Percentiles rank a stretch among this genome's conserved stretches.
Evolutionary conservation across 495 filamentous ascomycete species (phyloP).

Genomic region (Lasiosphaeriaceae sp.): DNA sequence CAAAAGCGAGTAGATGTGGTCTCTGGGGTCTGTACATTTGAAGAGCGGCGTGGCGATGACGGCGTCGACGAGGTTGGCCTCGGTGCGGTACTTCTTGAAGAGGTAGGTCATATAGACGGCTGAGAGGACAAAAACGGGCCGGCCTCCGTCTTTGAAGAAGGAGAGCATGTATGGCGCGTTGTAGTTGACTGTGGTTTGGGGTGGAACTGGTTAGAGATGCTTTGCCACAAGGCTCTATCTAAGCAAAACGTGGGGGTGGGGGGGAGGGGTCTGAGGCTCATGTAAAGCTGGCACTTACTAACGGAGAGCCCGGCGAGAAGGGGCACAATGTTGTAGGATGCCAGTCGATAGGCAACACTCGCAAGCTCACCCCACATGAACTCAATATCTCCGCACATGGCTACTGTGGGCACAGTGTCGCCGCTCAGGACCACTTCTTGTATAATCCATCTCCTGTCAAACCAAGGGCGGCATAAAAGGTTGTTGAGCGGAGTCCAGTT

Average conservation of each 20-base stretch:
- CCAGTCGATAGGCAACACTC: slow-evolving; percentile 12
- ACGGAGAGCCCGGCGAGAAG: slow-evolving; percentile 4
- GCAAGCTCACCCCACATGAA: slow-evolving; percentile 22
- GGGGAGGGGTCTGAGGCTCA: too few relatives aligned
- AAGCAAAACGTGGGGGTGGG: too few relatives aligned
- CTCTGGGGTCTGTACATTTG: slow-evolving; percentile 4
- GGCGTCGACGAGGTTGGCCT: neutral
- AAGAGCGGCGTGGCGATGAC: slow-evolving; percentile 10
- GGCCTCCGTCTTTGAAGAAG: neutral
- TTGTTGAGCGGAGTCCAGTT: slow-evolving; percentile 16
- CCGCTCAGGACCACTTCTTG: slow-evolving; percentile 24
- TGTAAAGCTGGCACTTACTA: too few relatives aligned
- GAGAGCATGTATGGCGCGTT: slow-evolving; percentile 2
- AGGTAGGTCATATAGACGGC: slow-evolving; percentile 13
- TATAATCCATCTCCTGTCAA: slow-evolving; percentile 26
- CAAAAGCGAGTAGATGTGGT: slow-evolving; percentile 15
- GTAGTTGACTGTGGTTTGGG: neutral
- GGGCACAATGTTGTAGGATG: slow-evolving; percentile 10
- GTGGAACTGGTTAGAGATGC: neutral
- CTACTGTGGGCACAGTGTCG: slow-evolving; percentile 5
- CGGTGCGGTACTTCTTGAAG: neutral
- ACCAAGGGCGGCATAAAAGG: slow-evolving; percentile 23
- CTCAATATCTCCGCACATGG: slow-evolving; percentile 15
- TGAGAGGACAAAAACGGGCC: neutral
- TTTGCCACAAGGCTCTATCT: too few relatives aligned